phyloP scores from a whole-genome alignment of 1,284 basidiomycete genomes.

The Entoloma clypeatum region DNA sequence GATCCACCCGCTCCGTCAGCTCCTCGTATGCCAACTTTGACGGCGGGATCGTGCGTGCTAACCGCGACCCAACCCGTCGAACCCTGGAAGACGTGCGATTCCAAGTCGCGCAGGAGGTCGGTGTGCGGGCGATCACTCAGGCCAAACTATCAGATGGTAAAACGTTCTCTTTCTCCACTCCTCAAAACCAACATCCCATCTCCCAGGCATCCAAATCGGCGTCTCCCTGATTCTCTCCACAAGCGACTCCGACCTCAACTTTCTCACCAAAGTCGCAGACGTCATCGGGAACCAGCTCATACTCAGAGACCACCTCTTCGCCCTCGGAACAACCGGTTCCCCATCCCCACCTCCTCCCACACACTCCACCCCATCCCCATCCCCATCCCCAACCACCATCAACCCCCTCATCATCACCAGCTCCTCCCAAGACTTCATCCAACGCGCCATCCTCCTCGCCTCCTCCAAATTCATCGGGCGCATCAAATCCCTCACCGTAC shows the following conservation, averaged over 20 bases:
- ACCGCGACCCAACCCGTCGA: slow-evolving; percentile 25
- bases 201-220: slow-evolving; percentile 45
- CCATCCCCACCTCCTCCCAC: slow-evolving; percentile 53
- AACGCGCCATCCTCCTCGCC: slow-evolving; percentile 59
- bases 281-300: slow-evolving; percentile 38
- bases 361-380: slow-evolving; percentile 63
- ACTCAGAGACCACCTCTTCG: slow-evolving; percentile 50
- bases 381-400: slow-evolving; percentile 48
- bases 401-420: slow-evolving; percentile 55
- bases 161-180: slow-evolving; percentile 1
- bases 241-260: slow-evolving; percentile 46
- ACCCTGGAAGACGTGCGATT: slow-evolving; percentile 59
- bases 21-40: slow-evolving; percentile 5
- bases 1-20: slow-evolving; percentile 7
- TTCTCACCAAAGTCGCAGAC: slow-evolving; percentile 50
- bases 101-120: slow-evolving; percentile 59
- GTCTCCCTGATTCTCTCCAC: slow-evolving; percentile 57
- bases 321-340: slow-evolving; percentile 41
- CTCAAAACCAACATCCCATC: slow-evolving; percentile 2
- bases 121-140: slow-evolving; percentile 49
- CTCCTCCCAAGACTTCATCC: slow-evolving; percentile 49
- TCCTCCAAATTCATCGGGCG: slow-evolving; percentile 63
- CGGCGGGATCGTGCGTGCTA: slow-evolving; percentile 2
- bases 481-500: slow-evolving; percentile 36
- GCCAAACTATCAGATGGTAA: slow-evolving; percentile 44